phyloP scores from a whole-genome alignment of 1,284 basidiomycete genomes.

The Ceratobasidium sp. region DNA sequence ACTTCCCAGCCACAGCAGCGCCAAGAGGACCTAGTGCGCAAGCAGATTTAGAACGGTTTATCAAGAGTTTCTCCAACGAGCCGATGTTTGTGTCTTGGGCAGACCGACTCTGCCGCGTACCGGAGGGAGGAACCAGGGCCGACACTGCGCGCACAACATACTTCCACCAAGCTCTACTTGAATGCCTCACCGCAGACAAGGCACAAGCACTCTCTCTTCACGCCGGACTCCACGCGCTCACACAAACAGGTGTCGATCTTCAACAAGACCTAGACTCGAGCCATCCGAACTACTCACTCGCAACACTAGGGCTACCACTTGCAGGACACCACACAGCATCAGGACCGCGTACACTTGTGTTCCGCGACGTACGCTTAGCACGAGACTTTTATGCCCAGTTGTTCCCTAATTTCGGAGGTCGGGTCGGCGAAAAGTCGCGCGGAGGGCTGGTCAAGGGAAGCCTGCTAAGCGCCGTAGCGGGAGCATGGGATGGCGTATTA shows the following conservation, averaged over 20 bases:
- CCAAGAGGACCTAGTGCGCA: conserved; percentile 71
- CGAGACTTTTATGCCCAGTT: conserved; percentile 38
- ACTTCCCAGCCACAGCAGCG: conserved; percentile 82
- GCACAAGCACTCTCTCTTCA: conserved; percentile 70
- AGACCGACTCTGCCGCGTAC: conserved; percentile 75
- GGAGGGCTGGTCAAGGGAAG: conserved; percentile 40
- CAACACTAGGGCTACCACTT: not conserved
- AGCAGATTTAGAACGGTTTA: conserved; percentile 83
- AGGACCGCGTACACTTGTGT: conserved; percentile 41
- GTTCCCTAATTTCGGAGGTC: conserved; percentile 42
- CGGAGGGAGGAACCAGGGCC: conserved; percentile 68
- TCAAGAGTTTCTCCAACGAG: conserved; percentile 86
- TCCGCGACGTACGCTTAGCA: conserved; percentile 38
- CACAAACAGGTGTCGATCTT: conserved; percentile 31
- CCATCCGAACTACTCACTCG: conserved; percentile 33
- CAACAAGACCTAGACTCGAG: conserved; percentile 18
- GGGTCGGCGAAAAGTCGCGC: conserved; percentile 43
- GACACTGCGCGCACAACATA: conserved; percentile 70
- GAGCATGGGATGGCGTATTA: conserved; percentile 41
- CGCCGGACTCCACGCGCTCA: conserved; percentile 37
- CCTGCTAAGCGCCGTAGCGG: conserved; percentile 27
- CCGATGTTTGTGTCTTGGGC: conserved; percentile 81
- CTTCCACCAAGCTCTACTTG: conserved; percentile 83
- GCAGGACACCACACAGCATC: conserved; percentile 41
- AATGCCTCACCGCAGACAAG: conserved; percentile 92